Evolutionary conservation across 176 grass and related monocot species (phyloP).

Genomic region (Dactylis glomerata): DNA sequence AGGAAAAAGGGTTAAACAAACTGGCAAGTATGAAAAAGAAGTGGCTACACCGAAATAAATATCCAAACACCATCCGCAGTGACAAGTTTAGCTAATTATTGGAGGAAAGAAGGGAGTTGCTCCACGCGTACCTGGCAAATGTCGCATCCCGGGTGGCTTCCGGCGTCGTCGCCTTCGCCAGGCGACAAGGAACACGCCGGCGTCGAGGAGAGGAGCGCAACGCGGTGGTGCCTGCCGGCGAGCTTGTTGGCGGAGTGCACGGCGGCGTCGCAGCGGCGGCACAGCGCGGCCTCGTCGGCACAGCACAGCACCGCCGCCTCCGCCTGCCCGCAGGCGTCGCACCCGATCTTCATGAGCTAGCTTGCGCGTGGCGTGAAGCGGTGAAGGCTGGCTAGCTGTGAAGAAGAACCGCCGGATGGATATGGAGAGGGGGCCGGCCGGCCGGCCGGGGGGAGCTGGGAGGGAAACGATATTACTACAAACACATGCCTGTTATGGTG

Average conservation of each 20-base stretch:
- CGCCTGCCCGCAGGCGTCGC: slow-evolving; percentile 69
- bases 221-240: slow-evolving; percentile 67
- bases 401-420: neutral
- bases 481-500: neutral
- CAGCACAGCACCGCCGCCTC: slow-evolving; percentile 76
- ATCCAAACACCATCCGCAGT: no score
- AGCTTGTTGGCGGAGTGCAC: slow-evolving; percentile 91
- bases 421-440: neutral
- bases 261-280: slow-evolving; percentile 59
- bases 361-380: neutral
- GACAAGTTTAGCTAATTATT: neutral
- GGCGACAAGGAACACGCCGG: neutral
- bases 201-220: slow-evolving; percentile 47
- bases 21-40: no score
- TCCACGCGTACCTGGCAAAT: slow-evolving; percentile 60
- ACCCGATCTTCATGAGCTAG: slow-evolving; percentile 66
- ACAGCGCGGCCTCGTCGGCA: slow-evolving; percentile 82
- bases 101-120: neutral
- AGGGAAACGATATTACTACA: neutral
- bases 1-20: no score
- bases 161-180: neutral
- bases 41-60: no score
- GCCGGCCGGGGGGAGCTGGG: no score
- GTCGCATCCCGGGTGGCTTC: slow-evolving; percentile 42
- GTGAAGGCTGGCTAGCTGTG: neutral